A percentile compares a stretch with the other conserved stretches of the same genome.
Conservation (phyloP, 257 asterid species). For the Perilla frutescens region DNA sequence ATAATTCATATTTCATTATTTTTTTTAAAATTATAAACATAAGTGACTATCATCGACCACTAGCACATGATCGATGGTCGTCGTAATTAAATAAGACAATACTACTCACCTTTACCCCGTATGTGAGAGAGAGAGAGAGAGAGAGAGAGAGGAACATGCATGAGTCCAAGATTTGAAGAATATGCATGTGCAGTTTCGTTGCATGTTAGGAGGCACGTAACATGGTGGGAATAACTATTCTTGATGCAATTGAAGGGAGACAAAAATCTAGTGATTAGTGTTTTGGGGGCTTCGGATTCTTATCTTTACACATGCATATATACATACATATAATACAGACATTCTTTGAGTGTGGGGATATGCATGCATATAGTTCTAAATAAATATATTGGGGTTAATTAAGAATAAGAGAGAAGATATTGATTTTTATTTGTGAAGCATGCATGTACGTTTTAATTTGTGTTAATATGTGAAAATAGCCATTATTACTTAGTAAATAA, state of each 20-base stretch:
- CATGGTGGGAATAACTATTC: conserved; percentile 34
- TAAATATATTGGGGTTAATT: not conserved
- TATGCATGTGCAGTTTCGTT: conserved; percentile 42
- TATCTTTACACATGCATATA: conserved; percentile 22
- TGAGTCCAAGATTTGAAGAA: conserved; percentile 29
- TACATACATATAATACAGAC: not conserved
- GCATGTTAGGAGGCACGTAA: conserved; percentile 32
- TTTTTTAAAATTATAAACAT: no score
- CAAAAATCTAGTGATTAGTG: conserved; percentile 36
- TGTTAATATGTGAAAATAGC: no score
- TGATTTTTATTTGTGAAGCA: no score
- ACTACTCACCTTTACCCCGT: no score
- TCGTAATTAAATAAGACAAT: no score
- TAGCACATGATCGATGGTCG: no score
- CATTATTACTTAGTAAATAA: no score
- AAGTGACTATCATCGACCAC: no score
- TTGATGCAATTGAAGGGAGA: conserved; percentile 36
- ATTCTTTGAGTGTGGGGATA: not conserved
- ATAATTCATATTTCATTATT: no score
- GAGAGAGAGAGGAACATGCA: conserved; percentile 18
- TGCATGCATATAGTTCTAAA: conserved; percentile 27
- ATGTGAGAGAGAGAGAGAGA: no score
- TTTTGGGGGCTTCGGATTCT: conserved; percentile 26
- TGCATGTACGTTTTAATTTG: no score
- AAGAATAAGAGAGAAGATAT: no score